Evolutionary conservation across 116 monocot species (phyloP).

Genomic region (Thalassia testudinum): DNA sequence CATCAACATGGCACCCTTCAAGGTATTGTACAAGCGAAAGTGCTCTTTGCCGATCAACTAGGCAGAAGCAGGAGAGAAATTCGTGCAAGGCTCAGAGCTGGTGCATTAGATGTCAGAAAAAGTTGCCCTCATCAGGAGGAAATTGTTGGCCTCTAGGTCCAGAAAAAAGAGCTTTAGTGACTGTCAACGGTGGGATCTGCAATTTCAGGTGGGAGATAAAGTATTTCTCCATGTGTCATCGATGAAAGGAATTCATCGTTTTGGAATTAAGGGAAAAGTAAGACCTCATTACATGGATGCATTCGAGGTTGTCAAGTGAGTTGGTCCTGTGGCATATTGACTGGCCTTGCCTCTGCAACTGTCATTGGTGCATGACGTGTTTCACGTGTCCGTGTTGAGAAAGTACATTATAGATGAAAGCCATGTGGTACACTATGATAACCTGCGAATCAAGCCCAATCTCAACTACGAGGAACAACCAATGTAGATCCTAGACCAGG

Average conservation of each 20-base stretch:
- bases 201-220: background rate
- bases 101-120: background rate
- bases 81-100: background rate
- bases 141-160: background rate
- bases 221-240: background rate
- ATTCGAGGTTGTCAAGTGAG: background rate
- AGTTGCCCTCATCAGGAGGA: background rate
- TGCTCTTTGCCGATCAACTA: too few relatives aligned
- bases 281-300: background rate
- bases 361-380: too few relatives aligned
- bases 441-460: too few relatives aligned
- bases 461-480: too few relatives aligned
- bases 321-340: background rate
- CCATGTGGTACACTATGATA: too few relatives aligned
- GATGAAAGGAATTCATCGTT: background rate
- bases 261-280: background rate
- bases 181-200: background rate
- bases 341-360: background rate
- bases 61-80: too few relatives aligned
- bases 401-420: too few relatives aligned
- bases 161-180: background rate
- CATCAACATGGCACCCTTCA: background rate
- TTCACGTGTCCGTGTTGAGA: too few relatives aligned
- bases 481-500: too few relatives aligned
- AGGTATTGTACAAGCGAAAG: background rate